phyloP scores from a whole-genome alignment of 768 basidiomycete genomes.

The Dentipellis sp. region DNA sequence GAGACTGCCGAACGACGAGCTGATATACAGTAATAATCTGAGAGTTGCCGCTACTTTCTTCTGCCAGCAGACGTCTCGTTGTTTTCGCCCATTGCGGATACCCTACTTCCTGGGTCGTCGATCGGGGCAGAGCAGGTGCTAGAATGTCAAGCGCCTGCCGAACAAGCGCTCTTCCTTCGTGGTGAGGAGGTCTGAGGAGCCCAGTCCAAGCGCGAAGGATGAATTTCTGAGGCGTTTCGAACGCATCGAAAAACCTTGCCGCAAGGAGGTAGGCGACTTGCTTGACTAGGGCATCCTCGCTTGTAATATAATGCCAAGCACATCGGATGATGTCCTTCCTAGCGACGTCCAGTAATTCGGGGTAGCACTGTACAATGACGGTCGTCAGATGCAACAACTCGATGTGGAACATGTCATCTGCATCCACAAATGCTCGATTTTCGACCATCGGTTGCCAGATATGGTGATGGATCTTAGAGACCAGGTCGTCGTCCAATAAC shows the following conservation, averaged over 20 bases:
- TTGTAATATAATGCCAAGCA: slow-evolving; percentile 82
- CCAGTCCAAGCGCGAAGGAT: slow-evolving; percentile 87
- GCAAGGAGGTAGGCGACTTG: slow-evolving; percentile 87
- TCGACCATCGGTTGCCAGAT: slow-evolving; percentile 80
- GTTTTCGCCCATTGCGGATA: slow-evolving; percentile 78
- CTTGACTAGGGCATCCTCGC: slow-evolving; percentile 85
- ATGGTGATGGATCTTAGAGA: slow-evolving; percentile 57
- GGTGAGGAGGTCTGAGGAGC: slow-evolving; percentile 71
- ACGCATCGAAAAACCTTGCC: slow-evolving; percentile 85
- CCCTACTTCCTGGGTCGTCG: slow-evolving; percentile 47
- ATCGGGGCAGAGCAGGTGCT: slow-evolving; percentile 68
- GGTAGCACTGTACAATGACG: slow-evolving; percentile 77
- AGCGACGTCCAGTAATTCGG: slow-evolving; percentile 66
- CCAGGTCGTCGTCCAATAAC: slow-evolving; percentile 63
- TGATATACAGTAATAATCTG: slow-evolving; percentile 82
- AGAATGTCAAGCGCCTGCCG: slow-evolving; percentile 84
- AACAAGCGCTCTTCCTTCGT: slow-evolving; percentile 68
- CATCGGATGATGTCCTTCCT: slow-evolving; percentile 91
- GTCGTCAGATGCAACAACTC: slow-evolving; percentile 88
- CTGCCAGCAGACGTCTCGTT: slow-evolving; percentile 76
- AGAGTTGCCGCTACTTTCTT: slow-evolving; percentile 67
- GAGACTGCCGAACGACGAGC: slow-evolving; percentile 83
- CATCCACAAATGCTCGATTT: slow-evolving; percentile 37
- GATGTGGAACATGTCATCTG: slow-evolving; percentile 82
- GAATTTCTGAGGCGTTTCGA: slow-evolving; percentile 86